phyloP scores from a whole-genome alignment of 768 basidiomycete species.

The Auricularia cornea region DNA sequence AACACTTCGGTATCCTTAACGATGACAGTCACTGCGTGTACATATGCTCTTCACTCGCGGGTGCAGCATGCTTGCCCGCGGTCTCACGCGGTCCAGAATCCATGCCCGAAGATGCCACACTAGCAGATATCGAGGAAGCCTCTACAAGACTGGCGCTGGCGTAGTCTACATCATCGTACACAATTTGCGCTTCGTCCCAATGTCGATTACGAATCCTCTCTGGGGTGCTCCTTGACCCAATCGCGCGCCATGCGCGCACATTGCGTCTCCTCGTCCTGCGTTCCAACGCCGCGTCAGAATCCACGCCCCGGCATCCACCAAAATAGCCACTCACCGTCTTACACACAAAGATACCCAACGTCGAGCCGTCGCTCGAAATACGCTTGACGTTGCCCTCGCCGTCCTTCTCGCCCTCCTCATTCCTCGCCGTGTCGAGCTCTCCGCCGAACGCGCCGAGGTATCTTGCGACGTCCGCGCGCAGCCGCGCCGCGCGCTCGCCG shows the following conservation, averaged over 20 bases:
- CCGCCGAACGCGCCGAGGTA: slow-evolving; percentile 57
- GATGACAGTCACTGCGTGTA: too few species aligned
- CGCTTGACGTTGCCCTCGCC: slow-evolving; percentile 32
- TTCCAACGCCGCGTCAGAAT: neutral
- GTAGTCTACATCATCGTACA: too few species aligned
- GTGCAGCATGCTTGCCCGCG: too few species aligned
- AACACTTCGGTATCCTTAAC: too few species aligned
- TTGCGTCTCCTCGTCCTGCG: slow-evolving; percentile 14
- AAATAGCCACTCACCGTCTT: slow-evolving; percentile 48
- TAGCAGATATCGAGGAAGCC: too few species aligned
- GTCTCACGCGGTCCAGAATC: too few species aligned
- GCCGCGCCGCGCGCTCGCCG: slow-evolving; percentile 60
- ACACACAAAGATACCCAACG: slow-evolving; percentile 45
- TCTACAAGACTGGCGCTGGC: too few species aligned
- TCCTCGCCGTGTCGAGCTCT: slow-evolving; percentile 36
- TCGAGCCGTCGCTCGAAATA: slow-evolving; percentile 29
- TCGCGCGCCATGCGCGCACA: slow-evolving; percentile 11
- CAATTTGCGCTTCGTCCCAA: too few species aligned
- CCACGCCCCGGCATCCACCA: neutral
- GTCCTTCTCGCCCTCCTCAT: slow-evolving; percentile 34
- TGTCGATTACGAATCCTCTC: too few species aligned
- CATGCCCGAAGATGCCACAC: too few species aligned
- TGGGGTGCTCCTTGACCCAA: neutral
- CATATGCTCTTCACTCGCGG: too few species aligned
- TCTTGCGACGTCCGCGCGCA: slow-evolving; percentile 51